These are phyloP conservation scores for Hypoxylon sp. DNA, from an alignment of 2,329 filamentous ascomycete species.

Conservation along the genomic window DNA sequence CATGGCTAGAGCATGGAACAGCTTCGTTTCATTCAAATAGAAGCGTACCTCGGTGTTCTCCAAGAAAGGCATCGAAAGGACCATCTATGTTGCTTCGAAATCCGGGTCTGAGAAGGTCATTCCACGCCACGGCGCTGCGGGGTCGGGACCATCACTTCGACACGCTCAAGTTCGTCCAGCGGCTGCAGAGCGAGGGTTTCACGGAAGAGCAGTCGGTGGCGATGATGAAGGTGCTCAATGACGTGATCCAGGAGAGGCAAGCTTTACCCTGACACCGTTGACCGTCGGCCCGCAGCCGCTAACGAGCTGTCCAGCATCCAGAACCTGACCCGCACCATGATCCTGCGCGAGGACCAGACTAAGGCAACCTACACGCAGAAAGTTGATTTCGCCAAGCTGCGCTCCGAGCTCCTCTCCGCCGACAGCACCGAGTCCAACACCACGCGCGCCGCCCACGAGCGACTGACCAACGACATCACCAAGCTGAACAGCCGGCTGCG, in stretches of 20 bases:
- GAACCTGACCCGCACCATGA: conserved; percentile 97
- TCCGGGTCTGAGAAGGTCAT: conserved; percentile 59
- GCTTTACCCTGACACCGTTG: conserved; percentile 11
- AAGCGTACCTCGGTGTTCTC: conserved; percentile 26
- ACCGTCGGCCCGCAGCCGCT: conserved; percentile 12
- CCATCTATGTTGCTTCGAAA: conserved; percentile 46
- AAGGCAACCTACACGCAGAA: conserved; percentile 87
- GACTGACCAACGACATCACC: conserved; percentile 91
- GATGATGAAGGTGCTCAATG: conserved; percentile 98
- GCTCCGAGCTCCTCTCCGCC: conserved; percentile 90
- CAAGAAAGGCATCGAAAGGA: conserved; percentile 10
- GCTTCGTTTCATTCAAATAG: conserved; percentile 45
- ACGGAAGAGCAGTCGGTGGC: conserved; percentile 94
- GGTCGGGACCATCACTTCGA: conserved; percentile 94
- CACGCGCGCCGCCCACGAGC: conserved; percentile 90
- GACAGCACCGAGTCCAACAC: conserved; percentile 92
- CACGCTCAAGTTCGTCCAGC: conserved; percentile 95
- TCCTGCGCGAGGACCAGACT: conserved; percentile 91
- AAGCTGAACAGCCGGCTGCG: conserved; percentile 90
- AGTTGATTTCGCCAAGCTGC: conserved; percentile 97
- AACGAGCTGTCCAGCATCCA: conserved; percentile 74
- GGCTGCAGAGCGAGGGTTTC: conserved; percentile 89
- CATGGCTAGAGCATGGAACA: conserved; percentile 38
- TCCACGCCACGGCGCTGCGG: conserved; percentile 74
- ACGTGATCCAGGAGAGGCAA: conserved; percentile 94